These are phyloP conservation scores for Scopulariopsis brevicaulis DNA, from an alignment of 2,329 filamentous ascomycete species.

Conservation along the genomic window DNA sequence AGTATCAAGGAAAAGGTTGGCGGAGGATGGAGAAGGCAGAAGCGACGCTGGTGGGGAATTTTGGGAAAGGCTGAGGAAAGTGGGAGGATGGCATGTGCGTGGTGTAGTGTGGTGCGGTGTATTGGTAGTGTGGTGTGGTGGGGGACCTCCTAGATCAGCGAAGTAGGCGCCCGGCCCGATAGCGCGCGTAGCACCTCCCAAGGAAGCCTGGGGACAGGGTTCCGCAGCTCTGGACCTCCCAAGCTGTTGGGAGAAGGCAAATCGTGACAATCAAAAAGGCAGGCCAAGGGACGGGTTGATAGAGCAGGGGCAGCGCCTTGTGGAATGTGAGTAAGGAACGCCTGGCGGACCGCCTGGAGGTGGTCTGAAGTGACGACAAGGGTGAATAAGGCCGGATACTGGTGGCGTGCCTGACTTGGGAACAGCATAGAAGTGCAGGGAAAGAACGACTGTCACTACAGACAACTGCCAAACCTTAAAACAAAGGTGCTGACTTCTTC, in stretches of 20 bases:
- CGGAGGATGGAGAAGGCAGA: neutral
- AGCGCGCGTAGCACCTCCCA: neutral
- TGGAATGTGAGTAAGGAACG: neutral
- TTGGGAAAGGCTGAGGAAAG: neutral
- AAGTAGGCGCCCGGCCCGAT: neutral
- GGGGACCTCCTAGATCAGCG: neutral
- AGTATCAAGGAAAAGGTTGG: neutral
- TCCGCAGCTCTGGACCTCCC: neutral
- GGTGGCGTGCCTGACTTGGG: neutral
- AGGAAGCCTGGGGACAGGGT: neutral
- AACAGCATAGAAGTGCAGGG: neutral
- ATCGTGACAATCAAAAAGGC: neutral
- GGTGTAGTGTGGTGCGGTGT: neutral
- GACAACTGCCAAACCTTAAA: neutral
- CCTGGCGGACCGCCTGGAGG: neutral
- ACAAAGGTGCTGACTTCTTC: neutral
- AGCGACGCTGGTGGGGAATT: neutral
- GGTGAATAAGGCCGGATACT: neutral
- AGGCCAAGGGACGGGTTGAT: neutral
- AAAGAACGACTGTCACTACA: neutral
- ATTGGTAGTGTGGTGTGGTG: neutral
- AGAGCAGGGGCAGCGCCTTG: neutral
- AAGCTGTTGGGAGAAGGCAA: neutral
- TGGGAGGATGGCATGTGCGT: neutral
- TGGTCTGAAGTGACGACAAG: neutral